These are phyloP conservation scores for Biscogniauxia mediterranea DNA, from an alignment of 2,329 filamentous ascomycete genomes.

Conservation along the genomic window DNA sequence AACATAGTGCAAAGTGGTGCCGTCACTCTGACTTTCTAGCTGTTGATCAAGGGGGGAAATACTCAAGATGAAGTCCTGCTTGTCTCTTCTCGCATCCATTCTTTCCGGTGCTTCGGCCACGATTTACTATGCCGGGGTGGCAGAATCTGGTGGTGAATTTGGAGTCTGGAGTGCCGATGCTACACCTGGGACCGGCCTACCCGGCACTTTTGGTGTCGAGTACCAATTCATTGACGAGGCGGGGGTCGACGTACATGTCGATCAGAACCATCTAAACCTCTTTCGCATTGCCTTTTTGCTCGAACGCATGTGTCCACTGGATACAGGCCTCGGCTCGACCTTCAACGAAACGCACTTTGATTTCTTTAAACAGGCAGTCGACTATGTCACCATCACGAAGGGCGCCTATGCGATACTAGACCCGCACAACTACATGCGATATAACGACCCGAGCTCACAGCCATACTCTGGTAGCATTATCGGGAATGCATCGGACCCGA, in stretches of 20 bases:
- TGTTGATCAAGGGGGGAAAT: not conserved
- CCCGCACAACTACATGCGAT: slow-evolving; percentile 54
- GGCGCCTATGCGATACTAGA: slow-evolving; percentile 47
- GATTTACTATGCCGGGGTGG: slow-evolving; percentile 48
- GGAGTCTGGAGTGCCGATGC: slow-evolving; percentile 40
- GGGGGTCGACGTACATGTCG: slow-evolving; percentile 44
- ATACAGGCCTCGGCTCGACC: slow-evolving; percentile 44
- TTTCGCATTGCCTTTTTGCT: slow-evolving; percentile 50
- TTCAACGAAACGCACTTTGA: slow-evolving; percentile 52
- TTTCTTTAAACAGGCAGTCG: slow-evolving; percentile 44
- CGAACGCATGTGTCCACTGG: slow-evolving; percentile 49
- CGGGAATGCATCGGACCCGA: slow-evolving; percentile 43
- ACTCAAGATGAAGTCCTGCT: slow-evolving; percentile 22
- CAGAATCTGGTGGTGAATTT: slow-evolving; percentile 47
- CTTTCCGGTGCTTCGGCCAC: slow-evolving; percentile 36
- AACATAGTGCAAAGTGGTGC: not conserved
- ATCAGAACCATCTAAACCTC: slow-evolving; percentile 46
- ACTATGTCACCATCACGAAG: slow-evolving; percentile 49
- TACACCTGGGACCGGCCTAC: slow-evolving; percentile 42
- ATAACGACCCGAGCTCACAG: slow-evolving; percentile 49
- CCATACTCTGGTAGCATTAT: slow-evolving; percentile 49
- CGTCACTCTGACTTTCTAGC: not conserved
- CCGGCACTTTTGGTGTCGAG: slow-evolving; percentile 47
- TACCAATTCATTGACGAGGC: slow-evolving; percentile 49
- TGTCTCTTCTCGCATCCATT: slow-evolving; percentile 15